Evolutionary conservation across 352 stramenopile genomes (phyloP).

Genomic region (Phytophthora pini): DNA sequence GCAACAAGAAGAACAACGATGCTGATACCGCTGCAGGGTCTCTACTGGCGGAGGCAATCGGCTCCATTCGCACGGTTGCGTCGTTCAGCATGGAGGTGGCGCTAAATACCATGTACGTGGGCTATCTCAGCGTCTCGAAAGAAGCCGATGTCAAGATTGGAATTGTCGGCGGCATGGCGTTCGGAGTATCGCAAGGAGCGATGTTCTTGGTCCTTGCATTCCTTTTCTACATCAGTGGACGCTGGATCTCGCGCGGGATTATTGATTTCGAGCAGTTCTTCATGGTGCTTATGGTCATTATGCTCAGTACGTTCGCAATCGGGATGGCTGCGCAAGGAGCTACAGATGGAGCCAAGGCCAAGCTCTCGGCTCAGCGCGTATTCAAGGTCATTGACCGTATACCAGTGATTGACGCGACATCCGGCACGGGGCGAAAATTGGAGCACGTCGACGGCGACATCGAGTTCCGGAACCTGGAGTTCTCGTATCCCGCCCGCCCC

Average conservation of each 20-base stretch:
- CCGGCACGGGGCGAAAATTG: constrained; percentile 25
- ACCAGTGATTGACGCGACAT: constrained; percentile 39
- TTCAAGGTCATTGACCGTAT: constrained; percentile 48
- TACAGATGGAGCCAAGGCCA: constrained; percentile 39
- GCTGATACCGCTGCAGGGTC: constrained; percentile 54
- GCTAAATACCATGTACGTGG: constrained; percentile 42
- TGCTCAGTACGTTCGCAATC: constrained; percentile 57
- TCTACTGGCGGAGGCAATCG: constrained; percentile 50
- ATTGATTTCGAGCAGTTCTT: constrained; percentile 81
- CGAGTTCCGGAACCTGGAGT: constrained; percentile 42
- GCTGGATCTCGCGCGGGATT: constrained; percentile 54
- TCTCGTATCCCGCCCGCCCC: constrained; percentile 41
- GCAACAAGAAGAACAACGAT: constrained; percentile 60
- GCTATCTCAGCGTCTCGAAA: constrained; percentile 42
- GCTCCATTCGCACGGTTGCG: constrained; percentile 60
- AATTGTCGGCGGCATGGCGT: constrained; percentile 58
- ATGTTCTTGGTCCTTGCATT: constrained; percentile 73
- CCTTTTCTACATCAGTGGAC: constrained; percentile 76
- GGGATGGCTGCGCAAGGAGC: constrained; percentile 45
- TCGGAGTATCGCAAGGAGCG: constrained; percentile 75
- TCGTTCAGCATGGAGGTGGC: constrained; percentile 62
- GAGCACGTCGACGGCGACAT: constrained; percentile 40
- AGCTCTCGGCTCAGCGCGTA: constrained; percentile 39
- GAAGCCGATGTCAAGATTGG: constrained; percentile 52
- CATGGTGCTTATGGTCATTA: constrained; percentile 74